Percentiles rank a stretch among this genome's conserved stretches.
These are phyloP conservation scores for Novakomyces olei DNA, from an alignment of 805 yeast species.

Conservation along the genomic window DNA sequence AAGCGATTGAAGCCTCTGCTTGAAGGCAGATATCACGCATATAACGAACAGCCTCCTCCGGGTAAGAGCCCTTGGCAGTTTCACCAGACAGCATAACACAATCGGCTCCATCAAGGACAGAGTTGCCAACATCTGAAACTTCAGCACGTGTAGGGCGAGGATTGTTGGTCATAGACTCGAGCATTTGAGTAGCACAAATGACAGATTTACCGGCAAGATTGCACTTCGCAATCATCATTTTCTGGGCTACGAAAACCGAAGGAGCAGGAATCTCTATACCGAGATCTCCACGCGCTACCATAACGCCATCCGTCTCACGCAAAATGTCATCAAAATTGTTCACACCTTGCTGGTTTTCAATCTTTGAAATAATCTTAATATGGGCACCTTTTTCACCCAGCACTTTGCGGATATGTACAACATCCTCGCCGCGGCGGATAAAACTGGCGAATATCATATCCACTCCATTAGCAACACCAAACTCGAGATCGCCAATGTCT, in stretches of 20 bases:
- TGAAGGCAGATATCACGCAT: constrained; percentile 94
- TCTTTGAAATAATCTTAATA: constrained; percentile 89
- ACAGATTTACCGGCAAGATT: constrained; percentile 99
- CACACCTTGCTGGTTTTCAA: constrained; percentile 99
- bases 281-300: constrained; percentile 99
- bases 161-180: constrained; percentile 98
- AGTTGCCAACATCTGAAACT: constrained; percentile 98
- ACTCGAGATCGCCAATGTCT: constrained; percentile 75
- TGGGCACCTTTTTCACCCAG: constrained; percentile 93
- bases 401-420: constrained; percentile 72
- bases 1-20: constrained; percentile 92
- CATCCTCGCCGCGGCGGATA: constrained; percentile 85
- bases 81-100: constrained; percentile 99
- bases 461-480: constrained; percentile 93
- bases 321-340: constrained; percentile 96
- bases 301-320: constrained; percentile 90
- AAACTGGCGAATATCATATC: constrained; percentile 98
- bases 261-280: constrained; percentile 99
- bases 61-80: constrained; percentile 98
- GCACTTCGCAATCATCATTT: constrained; percentile 97
- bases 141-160: constrained; percentile 99
- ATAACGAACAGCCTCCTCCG: constrained; percentile 91
- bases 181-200: constrained; percentile 98
- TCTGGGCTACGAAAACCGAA: constrained; percentile 94
- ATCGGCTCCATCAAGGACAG: constrained; percentile 97